Conservation (phyloP, 768 basidiomycete genomes). For the Hypsizygus marmoreus region DNA sequence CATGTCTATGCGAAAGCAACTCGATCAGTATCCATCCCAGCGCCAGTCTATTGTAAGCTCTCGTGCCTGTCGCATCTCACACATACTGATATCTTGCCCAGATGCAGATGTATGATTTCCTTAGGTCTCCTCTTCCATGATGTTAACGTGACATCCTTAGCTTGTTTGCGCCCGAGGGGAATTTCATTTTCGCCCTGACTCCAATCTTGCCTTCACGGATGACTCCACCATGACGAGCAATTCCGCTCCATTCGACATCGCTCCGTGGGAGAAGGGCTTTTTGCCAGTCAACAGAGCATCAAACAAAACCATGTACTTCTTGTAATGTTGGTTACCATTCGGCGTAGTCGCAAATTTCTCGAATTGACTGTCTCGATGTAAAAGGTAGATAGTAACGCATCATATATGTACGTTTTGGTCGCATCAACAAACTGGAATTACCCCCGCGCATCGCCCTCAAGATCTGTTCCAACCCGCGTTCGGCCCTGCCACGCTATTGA, state of each 20-base stretch:
- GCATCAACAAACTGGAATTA: not conserved
- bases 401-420: not conserved
- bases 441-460: conserved; percentile 1
- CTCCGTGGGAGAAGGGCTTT: conserved; percentile 24
- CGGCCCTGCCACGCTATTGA: not conserved
- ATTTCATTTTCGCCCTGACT: conserved; percentile 41
- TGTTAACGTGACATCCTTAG: conserved; percentile 27
- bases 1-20: conserved; percentile 72
- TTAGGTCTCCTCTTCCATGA: not conserved
- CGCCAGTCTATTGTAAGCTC: conserved; percentile 65
- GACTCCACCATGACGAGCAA: conserved; percentile 20
- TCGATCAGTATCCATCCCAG: conserved; percentile 70
- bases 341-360: too few relatives aligned
- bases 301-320: conserved; percentile 24
- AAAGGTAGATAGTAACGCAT: conserved; percentile 5
- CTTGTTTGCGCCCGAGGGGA: conserved; percentile 52
- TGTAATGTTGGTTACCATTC: conserved; percentile 11
- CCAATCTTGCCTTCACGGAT: conserved; percentile 23
- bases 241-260: conserved; percentile 17
- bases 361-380: too few relatives aligned
- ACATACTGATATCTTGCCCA: conserved; percentile 19
- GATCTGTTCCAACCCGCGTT: not conserved
- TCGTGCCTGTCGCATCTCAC: not conserved
- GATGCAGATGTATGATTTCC: conserved; percentile 52
- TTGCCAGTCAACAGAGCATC: conserved; percentile 15